Conservation (phyloP, 2,329 filamentous ascomycete species). For the Colletotrichum spinosum region DNA sequence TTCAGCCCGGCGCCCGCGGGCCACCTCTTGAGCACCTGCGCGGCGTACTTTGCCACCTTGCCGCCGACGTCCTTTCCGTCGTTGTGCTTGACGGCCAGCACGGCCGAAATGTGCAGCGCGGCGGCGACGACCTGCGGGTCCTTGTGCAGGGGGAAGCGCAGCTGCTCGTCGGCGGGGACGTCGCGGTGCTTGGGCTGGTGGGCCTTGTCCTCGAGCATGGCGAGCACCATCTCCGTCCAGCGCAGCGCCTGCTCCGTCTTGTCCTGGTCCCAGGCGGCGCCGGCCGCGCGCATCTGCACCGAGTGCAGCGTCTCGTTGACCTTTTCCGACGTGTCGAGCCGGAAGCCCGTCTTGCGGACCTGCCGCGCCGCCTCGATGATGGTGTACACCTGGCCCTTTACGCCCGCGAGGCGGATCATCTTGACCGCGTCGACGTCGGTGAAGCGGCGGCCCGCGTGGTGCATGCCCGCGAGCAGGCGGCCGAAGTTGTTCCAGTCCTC, state of each 20-base stretch:
- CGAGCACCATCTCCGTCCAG: constrained; percentile 60
- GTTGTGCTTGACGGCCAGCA: constrained; percentile 49
- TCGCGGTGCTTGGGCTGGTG: constrained; percentile 45
- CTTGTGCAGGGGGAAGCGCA: constrained; percentile 45
- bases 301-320: constrained; percentile 53
- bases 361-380: constrained; percentile 64
- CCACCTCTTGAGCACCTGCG: constrained; percentile 54
- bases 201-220: constrained; percentile 58
- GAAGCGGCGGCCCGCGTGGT: constrained; percentile 55
- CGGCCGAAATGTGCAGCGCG: constrained; percentile 57
- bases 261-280: constrained; percentile 47
- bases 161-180: background rate
- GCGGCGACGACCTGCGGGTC: constrained; percentile 58
- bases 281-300: constrained; percentile 56
- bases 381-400: constrained; percentile 54
- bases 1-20: constrained; percentile 50
- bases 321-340: constrained; percentile 54
- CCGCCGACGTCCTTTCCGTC: constrained; percentile 45
- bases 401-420: constrained; percentile 55
- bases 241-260: constrained; percentile 56
- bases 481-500: constrained; percentile 65
- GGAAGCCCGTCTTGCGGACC: constrained; percentile 58
- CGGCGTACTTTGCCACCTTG: constrained; percentile 52
- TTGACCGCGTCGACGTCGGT: constrained; percentile 48
- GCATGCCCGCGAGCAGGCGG: constrained; percentile 63